Evolutionary conservation across 768 basidiomycete species (phyloP).

Genomic region (Trametes maxima): DNA sequence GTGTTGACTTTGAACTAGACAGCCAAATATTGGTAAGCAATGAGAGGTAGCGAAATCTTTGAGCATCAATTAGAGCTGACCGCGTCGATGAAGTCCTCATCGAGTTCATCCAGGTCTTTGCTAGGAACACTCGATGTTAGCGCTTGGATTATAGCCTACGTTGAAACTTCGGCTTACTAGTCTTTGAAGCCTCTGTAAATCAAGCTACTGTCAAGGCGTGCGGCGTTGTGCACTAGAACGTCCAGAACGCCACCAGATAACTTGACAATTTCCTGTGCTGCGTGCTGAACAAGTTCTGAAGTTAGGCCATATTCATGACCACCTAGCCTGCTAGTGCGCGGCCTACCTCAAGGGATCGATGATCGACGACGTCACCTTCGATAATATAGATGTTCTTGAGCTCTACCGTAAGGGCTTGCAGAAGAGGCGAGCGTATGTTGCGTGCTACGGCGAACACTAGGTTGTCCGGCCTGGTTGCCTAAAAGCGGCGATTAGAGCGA

Average conservation of each 20-base stretch:
- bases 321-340: neutral
- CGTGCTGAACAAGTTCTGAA: neutral
- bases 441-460: conserved; percentile 29
- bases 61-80: neutral
- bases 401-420: neutral
- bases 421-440: conserved; percentile 19
- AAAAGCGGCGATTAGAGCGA: neutral
- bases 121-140: neutral
- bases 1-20: conserved; percentile 39
- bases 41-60: neutral
- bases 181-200: too few species aligned
- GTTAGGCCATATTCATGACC: neutral
- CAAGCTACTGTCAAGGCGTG: too few species aligned
- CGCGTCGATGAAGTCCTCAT: conserved; percentile 10
- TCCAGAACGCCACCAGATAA: conserved; percentile 36
- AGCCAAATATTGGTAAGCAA: neutral
- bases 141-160: too few species aligned
- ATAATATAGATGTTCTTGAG: conserved; percentile 36
- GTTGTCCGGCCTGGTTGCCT: conserved; percentile 20
- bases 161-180: too few species aligned
- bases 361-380: conserved; percentile 40
- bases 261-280: conserved; percentile 27
- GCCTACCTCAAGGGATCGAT: conserved; percentile 33
- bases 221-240: neutral
- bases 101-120: conserved; percentile 10